Conservation (phyloP, 352 stramenopile species). For the Globisporangium barbulae region DNA sequence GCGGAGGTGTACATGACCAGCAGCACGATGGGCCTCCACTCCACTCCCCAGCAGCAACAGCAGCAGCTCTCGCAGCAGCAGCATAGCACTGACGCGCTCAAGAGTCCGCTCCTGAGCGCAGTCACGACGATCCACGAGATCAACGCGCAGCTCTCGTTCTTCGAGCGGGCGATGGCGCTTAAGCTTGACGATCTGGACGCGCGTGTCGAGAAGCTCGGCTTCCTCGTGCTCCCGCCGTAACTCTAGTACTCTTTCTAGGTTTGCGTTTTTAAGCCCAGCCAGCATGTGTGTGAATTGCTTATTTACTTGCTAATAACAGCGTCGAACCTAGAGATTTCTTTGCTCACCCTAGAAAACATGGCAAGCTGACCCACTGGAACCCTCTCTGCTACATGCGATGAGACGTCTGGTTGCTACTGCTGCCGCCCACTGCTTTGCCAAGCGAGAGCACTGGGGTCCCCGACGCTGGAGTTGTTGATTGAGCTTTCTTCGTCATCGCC, state of each 20-base stretch:
- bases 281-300: background rate
- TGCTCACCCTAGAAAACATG: background rate
- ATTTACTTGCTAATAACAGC: background rate
- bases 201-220: slow-evolving; percentile 59
- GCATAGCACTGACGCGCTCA: slow-evolving; percentile 1
- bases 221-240: slow-evolving; percentile 29
- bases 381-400: slow-evolving; percentile 1
- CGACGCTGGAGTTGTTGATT: background rate
- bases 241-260: background rate
- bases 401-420: slow-evolving; percentile 7
- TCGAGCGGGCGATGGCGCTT: slow-evolving; percentile 44
- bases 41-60: slow-evolving; percentile 6
- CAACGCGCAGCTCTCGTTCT: slow-evolving; percentile 41
- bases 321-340: background rate
- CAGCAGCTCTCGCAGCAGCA: background rate
- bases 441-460: background rate
- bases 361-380: background rate
- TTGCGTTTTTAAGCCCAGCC: background rate
- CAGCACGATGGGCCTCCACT: slow-evolving; percentile 9
- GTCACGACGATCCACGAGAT: slow-evolving; percentile 36
- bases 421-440: slow-evolving; percentile 1
- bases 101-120: slow-evolving; percentile 26
- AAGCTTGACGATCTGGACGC: slow-evolving; percentile 68
- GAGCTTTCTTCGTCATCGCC: slow-evolving; percentile 14
- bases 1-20: slow-evolving; percentile 38